Base-by-base conservation (phyloP, 495 filamentous ascomycete species). In the Penicillium daleae region DNA sequence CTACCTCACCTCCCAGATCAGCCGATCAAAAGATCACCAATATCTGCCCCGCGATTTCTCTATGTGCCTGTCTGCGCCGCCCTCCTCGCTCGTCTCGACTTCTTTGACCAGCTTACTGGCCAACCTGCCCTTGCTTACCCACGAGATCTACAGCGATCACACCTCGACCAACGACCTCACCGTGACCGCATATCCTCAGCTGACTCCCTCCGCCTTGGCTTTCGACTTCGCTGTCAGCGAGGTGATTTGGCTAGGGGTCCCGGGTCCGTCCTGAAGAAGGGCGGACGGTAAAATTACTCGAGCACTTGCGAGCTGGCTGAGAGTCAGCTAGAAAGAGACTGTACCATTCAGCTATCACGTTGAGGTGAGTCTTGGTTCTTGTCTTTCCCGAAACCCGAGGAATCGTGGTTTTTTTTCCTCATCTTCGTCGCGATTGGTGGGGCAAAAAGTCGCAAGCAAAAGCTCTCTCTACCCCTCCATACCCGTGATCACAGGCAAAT, bases 181-280 rank as follows among this genome's bases (percentile, higher is more conserved):
- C 58, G 54, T 69, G 60, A 51, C 52, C 33, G 51, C 52, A 46
- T 35, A 60, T 40, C 35, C 64, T 27, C 33, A 49, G 0, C 46
- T 65, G 48, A 55, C 61, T 26, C 31, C 49, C 12, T 54, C 49
- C 60, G 48, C 63, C 32, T 65, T 72, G 68, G 59, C 65, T 57
- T 63, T 66, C 56, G 68, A 72, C 42, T 59, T 62, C 62, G 70
- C 69, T 51, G 58, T 63, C 48, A 57, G 68, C 75, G 71, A 75
- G 66, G 74, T 80, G 76, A 68, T 77, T 73, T 84, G 82, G 77
- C 69, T 83, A 83, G 78, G 82, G 82, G 82, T 79, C 62, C 67
- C 73, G 61, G 74, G 82, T 84, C 82, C 82, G 82, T 82, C 82
- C 81, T 85, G 80, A 84, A 77, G 68, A 76, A 81, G 81, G 82